Percentiles rank a stretch among this genome's conserved stretches.
phyloP scores from a whole-genome alignment of 2,329 filamentous ascomycete species.

The Stemphylium beticola region DNA sequence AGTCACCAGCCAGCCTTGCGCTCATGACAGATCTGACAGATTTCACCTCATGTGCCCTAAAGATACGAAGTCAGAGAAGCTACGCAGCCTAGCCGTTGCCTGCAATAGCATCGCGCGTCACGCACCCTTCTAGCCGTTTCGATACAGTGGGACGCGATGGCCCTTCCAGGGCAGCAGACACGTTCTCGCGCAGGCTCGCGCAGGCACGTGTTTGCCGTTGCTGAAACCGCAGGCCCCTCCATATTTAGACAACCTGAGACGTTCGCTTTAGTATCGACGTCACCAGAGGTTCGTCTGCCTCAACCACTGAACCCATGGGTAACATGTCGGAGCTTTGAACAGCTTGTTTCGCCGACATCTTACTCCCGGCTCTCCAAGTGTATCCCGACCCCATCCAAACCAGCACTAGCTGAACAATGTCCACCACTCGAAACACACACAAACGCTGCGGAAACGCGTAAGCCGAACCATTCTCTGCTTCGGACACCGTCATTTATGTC shows the following conservation, averaged over 20 bases:
- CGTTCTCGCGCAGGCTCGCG: not conserved
- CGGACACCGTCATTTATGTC: conserved; percentile 22
- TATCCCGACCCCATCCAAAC: conserved; percentile 16
- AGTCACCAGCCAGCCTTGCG: conserved; percentile 3
- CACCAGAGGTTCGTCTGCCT: conserved; percentile 8
- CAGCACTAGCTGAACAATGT: conserved; percentile 11
- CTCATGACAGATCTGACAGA: not conserved
- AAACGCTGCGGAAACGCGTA: conserved; percentile 32
- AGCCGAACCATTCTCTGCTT: conserved; percentile 19
- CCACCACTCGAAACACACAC: conserved; percentile 26
- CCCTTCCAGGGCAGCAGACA: conserved; percentile 7
- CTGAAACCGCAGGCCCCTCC: not conserved
- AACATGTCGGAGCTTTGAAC: conserved; percentile 26
- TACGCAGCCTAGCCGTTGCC: conserved; percentile 4
- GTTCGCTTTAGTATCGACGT: conserved; percentile 1
- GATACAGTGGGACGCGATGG: conserved; percentile 5
- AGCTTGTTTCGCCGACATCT: conserved; percentile 33
- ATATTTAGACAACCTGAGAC: not conserved
- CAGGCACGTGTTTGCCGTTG: conserved; percentile 8
- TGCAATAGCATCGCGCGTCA: not conserved
- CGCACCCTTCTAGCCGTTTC: conserved; percentile 1
- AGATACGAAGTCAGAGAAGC: not conserved
- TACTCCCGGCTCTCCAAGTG: conserved; percentile 39
- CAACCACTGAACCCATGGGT: not conserved
- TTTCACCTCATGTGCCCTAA: conserved; percentile 3